Base-by-base conservation (phyloP, 768 basidiomycete genomes). In the Boletus sp. region DNA sequence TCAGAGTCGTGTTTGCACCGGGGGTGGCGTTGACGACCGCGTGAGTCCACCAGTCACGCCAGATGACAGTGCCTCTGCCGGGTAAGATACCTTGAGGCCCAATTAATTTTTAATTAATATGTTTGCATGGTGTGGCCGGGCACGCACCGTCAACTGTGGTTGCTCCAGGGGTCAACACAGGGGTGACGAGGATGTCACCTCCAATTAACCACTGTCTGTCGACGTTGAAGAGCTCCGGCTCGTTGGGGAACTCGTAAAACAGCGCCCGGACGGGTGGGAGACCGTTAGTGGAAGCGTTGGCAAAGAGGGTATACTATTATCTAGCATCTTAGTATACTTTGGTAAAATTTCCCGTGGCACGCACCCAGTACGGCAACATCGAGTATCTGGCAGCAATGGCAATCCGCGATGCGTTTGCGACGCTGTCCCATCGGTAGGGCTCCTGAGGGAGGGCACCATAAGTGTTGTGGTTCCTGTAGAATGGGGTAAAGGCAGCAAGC, bases 351-450 rank as follows among this genome's bases (percentile, higher is more conserved):
- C 30, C 39, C 25, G 25, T 47, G 29, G 8, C 21, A 70, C 83
- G 51, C 53, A 85, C 87, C 89, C 89, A 92, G 71, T 90, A 90
- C 0, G 88, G 88, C 47, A 92, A 70, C 56, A 92, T 64, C 15
- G 83, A 72, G 63, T 92, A 93, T 35, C 89, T 79, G 32, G 81
- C 76, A n/a, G 75, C 72, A 58, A 91, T 89, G 5, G 87, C 88
- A 17, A 75, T 84, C 19, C 85, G 79, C 6, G 85, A 83, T 17
- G 89, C 86, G 39, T 84, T 77, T 1, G 87, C 87, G 14, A 91
- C 90, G 49, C 83, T 86, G 51, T 88, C 85, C 89, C 90, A 93
- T 39, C 82, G 75, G 60, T 86, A 92, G 3, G 88, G 88, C 63
- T 91, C 89, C 66, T 91, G 90, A n/a, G 83, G 71, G 29, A 89